phyloP scores from a whole-genome alignment of 306 rosid genomes.

The Gynostemma pentaphyllum region DNA sequence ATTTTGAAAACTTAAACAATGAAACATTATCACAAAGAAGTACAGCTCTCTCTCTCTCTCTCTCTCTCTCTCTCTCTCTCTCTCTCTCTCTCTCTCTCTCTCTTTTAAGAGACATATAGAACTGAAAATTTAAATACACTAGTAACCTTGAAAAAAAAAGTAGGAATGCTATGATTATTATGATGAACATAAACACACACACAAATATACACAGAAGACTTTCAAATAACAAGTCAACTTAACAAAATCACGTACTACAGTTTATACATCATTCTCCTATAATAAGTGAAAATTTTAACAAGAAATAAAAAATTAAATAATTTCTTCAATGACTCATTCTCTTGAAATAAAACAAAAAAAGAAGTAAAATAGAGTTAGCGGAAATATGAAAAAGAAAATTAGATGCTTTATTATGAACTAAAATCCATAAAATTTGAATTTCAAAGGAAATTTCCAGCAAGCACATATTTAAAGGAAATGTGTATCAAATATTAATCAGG shows the following conservation, averaged over 20 bases:
- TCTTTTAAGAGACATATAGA: neutral
- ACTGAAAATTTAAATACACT: neutral
- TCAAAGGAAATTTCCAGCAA: too few relatives aligned
- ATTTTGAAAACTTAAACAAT: neutral
- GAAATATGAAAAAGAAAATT: too few relatives aligned
- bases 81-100: too few relatives aligned
- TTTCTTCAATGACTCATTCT: neutral
- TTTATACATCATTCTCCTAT: neutral
- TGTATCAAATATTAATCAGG: too few relatives aligned
- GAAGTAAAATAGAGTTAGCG: too few relatives aligned
- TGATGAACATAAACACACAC: neutral
- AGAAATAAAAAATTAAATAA: neutral
- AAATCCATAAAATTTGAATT: too few relatives aligned
- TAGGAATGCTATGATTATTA: neutral
- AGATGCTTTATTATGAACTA: too few relatives aligned
- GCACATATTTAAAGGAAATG: too few relatives aligned
- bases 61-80: too few relatives aligned
- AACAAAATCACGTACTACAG: neutral
- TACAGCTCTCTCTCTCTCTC: too few relatives aligned
- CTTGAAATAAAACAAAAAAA: neutral
- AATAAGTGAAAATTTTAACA: neutral
- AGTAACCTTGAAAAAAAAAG: neutral
- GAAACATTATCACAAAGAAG: too few relatives aligned
- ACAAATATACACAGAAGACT: neutral
- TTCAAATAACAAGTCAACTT: neutral